Base-by-base conservation (phyloP, 1,139 yeast species). In the Suhomyces anneliseae region DNA sequence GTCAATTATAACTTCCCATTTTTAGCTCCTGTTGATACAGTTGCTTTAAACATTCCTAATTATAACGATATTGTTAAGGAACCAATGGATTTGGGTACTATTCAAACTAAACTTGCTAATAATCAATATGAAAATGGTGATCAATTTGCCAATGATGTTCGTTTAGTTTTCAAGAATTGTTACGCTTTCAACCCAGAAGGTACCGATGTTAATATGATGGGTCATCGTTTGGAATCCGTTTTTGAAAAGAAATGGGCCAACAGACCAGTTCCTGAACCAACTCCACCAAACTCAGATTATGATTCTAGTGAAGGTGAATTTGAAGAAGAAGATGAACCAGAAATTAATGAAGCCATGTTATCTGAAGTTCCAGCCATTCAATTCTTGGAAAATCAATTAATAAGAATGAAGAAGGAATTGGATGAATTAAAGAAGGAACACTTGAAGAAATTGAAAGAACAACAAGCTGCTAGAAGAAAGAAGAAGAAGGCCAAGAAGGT, bases 21-120 rank as follows among this genome's bases (percentile, higher is more conserved):
- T 61, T 71, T 93, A 60, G 86, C 81, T 50, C 99, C 99, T 0
- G 99, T 93, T 40, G 99, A 95, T 65, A 93, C 97, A 0, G 90
- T 90, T 33, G 96, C 97, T 8, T 78, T 92, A 59, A 90, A 90
- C 61, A 86, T 95, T 56, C 99, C 99, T 33, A 84, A 90, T 43
- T 93, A 95, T 67, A 78, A 79, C 59, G 93, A 92, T 55, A 73
- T 90, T 49, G 85, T 93, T 50, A 90, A 89, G 66, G 81, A 83
- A 57, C 99, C 99, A 49, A 95, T 93, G 99, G 99, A 93, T 69
- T 76, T 93, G 58, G 83, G 95, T 38, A 90, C 98, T 0, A 79
- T 93, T 49, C 86, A 85, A 58, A 78, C 83, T 44, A 93, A 90
- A 66, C 74, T 90, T 57, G 82, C 85, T 52, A 89, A 89, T 64